These are phyloP conservation scores for Yarrowia deformans DNA, from an alignment of 805 yeast species.

Conservation along the genomic window DNA sequence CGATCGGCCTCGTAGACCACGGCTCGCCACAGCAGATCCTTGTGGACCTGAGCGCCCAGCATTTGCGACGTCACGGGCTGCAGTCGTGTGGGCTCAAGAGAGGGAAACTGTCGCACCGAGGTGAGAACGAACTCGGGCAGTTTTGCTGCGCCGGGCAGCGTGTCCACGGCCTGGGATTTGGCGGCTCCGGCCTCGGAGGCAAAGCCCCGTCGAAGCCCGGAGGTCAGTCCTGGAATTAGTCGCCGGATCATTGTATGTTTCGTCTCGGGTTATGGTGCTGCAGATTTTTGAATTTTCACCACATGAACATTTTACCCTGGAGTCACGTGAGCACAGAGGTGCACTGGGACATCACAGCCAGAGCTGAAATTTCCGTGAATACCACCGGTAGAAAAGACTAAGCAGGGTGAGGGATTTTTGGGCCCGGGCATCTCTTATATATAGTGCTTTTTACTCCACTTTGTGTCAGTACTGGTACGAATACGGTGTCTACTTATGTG, in stretches of 20 bases:
- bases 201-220: constrained; percentile 33
- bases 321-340: background rate
- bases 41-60: constrained; percentile 77
- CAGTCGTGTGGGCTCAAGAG: constrained; percentile 81
- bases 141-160: constrained; percentile 40
- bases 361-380: too few species aligned
- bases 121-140: constrained; percentile 78
- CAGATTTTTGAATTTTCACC: constrained; percentile 32
- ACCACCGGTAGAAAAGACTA: too few species aligned
- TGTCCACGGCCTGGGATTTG: constrained; percentile 18
- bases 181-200: constrained; percentile 37
- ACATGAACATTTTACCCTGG: background rate
- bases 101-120: constrained; percentile 83
- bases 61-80: constrained; percentile 78
- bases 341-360: background rate
- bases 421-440: too few species aligned
- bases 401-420: too few species aligned
- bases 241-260: constrained; percentile 37
- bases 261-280: constrained; percentile 4
- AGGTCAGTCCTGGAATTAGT: constrained; percentile 27
- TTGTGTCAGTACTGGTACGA: too few species aligned
- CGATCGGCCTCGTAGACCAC: constrained; percentile 90
- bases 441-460: too few species aligned
- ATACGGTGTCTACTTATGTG: too few species aligned
- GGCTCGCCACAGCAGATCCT: constrained; percentile 94